Base-by-base conservation (phyloP, 345 rosid genomes). In the Trapa bicornis region DNA sequence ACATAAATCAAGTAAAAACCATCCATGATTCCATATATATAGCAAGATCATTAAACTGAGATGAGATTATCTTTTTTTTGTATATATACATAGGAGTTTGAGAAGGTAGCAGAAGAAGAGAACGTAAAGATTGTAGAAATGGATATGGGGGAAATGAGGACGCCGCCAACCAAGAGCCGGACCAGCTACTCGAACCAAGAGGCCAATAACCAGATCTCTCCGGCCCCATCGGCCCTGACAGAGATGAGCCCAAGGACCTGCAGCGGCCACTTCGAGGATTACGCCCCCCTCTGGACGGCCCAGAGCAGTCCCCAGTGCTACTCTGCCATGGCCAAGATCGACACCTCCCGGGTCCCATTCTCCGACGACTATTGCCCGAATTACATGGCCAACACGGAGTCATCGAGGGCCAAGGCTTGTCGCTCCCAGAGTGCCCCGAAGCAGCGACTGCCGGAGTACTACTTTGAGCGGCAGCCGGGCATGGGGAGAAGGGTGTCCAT, bases 331-430 rank as follows among this genome's bases (percentile, higher is more conserved):
- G 84, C 95, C 36, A 87, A 80, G 47, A 88, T 83, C 12, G 89
- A 92, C 60, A 89, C 86, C 35, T 68, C 87, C 8, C 66, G 53
- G 15, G 50, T 70, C 39, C 86, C 86, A 37, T 80, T 76, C 33
- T 22, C 84, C 47, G 77, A 79, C 65, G 85, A 84, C 57, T 52
- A 69, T 70, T 85, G 66, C 75, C 97, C 97, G 6, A 94, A 75
- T 52, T 94, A 94, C 85, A 90, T 90, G 97, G 86, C 97, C 0
- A 90, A 87, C 73, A 90, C 97, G n/a, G 81, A 86, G 70, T 86
- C 95, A 64, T 90, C 95, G 22, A 79, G 80, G 71, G 95, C 92
- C 35, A 90, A 87, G 67, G 86, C 80, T 57, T 22, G 29, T 22
- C 74, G 95, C 54, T 90, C 97, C 63, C 95, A 87, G 29, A 90